phyloP scores from a whole-genome alignment of 1,139 yeast genomes.

The Scheffersomyces lignicola region DNA sequence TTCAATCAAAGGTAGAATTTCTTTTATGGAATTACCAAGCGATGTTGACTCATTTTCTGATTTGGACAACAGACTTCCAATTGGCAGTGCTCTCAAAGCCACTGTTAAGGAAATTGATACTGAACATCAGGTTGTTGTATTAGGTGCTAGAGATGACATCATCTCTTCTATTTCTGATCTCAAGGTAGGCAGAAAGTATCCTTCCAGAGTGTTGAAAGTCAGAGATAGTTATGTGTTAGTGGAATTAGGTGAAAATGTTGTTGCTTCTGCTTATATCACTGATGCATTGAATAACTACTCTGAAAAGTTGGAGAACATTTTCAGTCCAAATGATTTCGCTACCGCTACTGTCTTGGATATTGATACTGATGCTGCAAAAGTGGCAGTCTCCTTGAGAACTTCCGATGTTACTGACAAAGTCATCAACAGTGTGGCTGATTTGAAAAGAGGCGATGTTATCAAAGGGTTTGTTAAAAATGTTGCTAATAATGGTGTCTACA shows the following conservation, averaged over 20 bases:
- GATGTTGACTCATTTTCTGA: conserved; percentile 52
- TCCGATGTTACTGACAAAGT: conserved; percentile 53
- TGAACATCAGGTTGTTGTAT: conserved; percentile 50
- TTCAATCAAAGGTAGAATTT: conserved; percentile 62
- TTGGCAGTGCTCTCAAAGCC: conserved; percentile 70
- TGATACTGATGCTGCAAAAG: conserved; percentile 56
- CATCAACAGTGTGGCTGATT: conserved; percentile 52
- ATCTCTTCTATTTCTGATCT: conserved; percentile 51
- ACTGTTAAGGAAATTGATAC: conserved; percentile 54
- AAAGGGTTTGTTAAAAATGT: conserved; percentile 79
- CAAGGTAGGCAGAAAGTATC: conserved; percentile 56
- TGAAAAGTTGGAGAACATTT: conserved; percentile 52
- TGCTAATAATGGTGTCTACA: conserved; percentile 76
- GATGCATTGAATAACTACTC: conserved; percentile 79
- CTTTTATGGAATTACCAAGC: conserved; percentile 64
- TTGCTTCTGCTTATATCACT: conserved; percentile 69
- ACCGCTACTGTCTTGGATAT: conserved; percentile 60
- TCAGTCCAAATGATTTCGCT: conserved; percentile 55
- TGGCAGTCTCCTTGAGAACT: conserved; percentile 65
- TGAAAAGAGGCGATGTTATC: conserved; percentile 69
- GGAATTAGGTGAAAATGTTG: conserved; percentile 60
- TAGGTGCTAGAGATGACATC: conserved; percentile 49
- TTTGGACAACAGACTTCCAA: conserved; percentile 57
- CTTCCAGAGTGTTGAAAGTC: conserved; percentile 68
- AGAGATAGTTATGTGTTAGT: conserved; percentile 63